These are phyloP conservation scores for Lepiota venenata DNA, from an alignment of 768 basidiomycete genomes.

Conservation along the genomic window DNA sequence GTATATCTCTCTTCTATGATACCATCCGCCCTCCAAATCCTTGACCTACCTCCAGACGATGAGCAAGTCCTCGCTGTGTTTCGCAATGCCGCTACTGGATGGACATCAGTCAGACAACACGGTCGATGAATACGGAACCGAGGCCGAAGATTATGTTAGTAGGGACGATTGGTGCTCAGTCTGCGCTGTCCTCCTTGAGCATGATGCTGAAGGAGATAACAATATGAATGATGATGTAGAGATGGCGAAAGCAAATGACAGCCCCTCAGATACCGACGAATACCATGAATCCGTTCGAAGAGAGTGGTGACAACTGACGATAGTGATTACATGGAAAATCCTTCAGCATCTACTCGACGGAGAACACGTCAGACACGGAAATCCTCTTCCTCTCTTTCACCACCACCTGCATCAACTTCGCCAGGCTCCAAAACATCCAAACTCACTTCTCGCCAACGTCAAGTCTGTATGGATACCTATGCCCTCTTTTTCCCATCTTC, in stretches of 20 bases:
- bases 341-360: constrained; percentile 18
- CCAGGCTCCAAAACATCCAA: constrained; percentile 14
- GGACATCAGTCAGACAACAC: constrained; percentile 37
- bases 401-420: constrained; percentile 1
- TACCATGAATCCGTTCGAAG: constrained; percentile 27
- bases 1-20: constrained; percentile 56
- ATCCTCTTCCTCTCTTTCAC: constrained; percentile 4
- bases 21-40: constrained; percentile 55
- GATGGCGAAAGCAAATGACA: constrained; percentile 2
- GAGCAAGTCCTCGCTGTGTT: constrained; percentile 71
- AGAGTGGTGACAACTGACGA: constrained; percentile 24
- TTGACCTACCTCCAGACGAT: constrained; percentile 72
- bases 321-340: constrained; percentile 21
- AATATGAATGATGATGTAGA: constrained; percentile 17
- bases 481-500: constrained; percentile 70
- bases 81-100: constrained; percentile 71
- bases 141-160: constrained; percentile 38
- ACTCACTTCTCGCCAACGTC: constrained; percentile 50
- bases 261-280: constrained; percentile 13
- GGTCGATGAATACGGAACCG: constrained; percentile 13
- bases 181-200: constrained; percentile 69
- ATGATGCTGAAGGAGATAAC: constrained; percentile 22
- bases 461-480: constrained; percentile 56
- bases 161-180: constrained; percentile 78
- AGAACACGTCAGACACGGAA: constrained; percentile 10